Evolutionary conservation across 2,329 filamentous ascomycete species (phyloP).

Genomic region (Ophiostoma tasmaniense): DNA sequence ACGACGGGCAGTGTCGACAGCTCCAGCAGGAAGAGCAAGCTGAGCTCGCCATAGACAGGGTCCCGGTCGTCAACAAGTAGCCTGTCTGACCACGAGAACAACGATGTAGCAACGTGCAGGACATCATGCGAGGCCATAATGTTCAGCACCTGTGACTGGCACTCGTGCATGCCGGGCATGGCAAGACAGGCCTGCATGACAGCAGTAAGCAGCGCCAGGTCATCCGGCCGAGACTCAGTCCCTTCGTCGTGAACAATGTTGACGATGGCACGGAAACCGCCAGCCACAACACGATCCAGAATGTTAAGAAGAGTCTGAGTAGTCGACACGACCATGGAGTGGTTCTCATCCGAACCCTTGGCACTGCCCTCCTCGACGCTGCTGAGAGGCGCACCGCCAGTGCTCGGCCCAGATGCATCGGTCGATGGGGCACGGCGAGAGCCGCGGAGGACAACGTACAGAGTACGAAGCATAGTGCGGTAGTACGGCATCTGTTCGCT

Average conservation of each 20-base stretch:
- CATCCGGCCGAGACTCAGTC: constrained; percentile 58
- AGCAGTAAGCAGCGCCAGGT: constrained; percentile 79
- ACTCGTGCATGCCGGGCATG: constrained; percentile 65
- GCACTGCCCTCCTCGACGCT: constrained; percentile 5
- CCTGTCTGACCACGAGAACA: constrained; percentile 91
- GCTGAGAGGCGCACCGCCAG: constrained; percentile 18
- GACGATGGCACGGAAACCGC: constrained; percentile 74
- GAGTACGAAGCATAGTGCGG: constrained; percentile 70
- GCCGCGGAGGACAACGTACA: constrained; percentile 73
- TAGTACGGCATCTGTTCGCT: constrained; percentile 59
- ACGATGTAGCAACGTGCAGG: constrained; percentile 69
- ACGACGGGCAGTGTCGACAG: constrained; percentile 72
- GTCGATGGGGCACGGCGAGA: constrained; percentile 36
- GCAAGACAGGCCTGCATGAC: constrained; percentile 77
- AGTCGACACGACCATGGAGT: constrained; percentile 36
- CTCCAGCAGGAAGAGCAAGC: constrained; percentile 78
- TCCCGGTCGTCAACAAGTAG: constrained; percentile 59
- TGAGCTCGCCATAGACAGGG: constrained; percentile 89
- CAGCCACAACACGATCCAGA: constrained; percentile 67
- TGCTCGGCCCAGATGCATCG: neutral
- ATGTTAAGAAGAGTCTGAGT: constrained; percentile 66
- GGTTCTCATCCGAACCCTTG: neutral
- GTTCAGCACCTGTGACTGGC: constrained; percentile 61
- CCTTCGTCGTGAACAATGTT: constrained; percentile 72
- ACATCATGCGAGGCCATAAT: constrained; percentile 63